A percentile compares a stretch with the other conserved stretches of the same genome.
Conservation (phyloP, 1,284 basidiomycete genomes). For the Moesziomyces parantarcticus region DNA sequence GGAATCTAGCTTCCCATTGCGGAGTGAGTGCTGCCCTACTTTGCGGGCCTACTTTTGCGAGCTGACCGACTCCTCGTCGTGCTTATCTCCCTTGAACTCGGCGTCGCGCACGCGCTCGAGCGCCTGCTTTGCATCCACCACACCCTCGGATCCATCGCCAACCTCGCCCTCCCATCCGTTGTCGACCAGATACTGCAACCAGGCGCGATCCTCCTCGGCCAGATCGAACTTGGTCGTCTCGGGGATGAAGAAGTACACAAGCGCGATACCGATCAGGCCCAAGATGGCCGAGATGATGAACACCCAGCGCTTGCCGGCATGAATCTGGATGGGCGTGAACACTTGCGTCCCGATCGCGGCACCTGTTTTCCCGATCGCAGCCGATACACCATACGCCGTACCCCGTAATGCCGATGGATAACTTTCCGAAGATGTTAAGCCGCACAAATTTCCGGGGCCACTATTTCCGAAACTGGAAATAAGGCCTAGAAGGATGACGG, state of each 20-base stretch:
- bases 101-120: slow-evolving; percentile 16
- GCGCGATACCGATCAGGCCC: slow-evolving; percentile 63
- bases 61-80: background rate
- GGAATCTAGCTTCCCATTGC: no score
- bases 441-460: slow-evolving; percentile 80
- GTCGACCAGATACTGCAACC: slow-evolving; percentile 74
- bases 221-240: slow-evolving; percentile 78
- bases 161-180: slow-evolving; percentile 78
- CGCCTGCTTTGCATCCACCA: slow-evolving; percentile 6
- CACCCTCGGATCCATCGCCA: slow-evolving; percentile 71
- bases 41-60: no score
- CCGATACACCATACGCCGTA: slow-evolving; percentile 70
- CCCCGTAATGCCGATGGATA: slow-evolving; percentile 50
- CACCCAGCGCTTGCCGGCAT: slow-evolving; percentile 69
- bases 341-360: slow-evolving; percentile 81
- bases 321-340: slow-evolving; percentile 77
- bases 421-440: slow-evolving; percentile 72
- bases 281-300: slow-evolving; percentile 55
- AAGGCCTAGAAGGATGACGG: slow-evolving; percentile 70
- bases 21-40: background rate
- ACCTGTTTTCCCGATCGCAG: slow-evolving; percentile 80
- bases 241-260: slow-evolving; percentile 70
- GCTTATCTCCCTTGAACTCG: slow-evolving; percentile 7
- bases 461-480: slow-evolving; percentile 72
- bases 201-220: slow-evolving; percentile 76